A percentile compares a stretch with the other conserved stretches of the same genome.
These are phyloP conservation scores for Hypoxylon rubiginosum DNA, from an alignment of 2,329 filamentous ascomycete species.

Conservation along the genomic window DNA sequence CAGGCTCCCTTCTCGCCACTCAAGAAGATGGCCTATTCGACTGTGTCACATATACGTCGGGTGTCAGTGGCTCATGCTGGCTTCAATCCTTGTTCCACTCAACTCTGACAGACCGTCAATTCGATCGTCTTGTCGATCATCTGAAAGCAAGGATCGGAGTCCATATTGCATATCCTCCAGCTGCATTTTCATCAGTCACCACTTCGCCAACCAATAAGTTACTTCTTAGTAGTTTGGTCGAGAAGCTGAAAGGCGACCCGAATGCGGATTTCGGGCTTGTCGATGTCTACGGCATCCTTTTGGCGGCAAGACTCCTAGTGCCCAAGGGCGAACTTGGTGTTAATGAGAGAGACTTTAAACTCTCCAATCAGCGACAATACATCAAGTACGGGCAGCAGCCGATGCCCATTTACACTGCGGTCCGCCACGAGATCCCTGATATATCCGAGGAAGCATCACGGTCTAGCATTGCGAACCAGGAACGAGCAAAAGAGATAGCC, in stretches of 20 bases:
- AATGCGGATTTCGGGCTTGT: conserved; percentile 89
- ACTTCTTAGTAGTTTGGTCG: conserved; percentile 87
- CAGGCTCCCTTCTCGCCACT: conserved; percentile 86
- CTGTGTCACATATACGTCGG: conserved; percentile 93
- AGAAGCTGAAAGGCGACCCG: conserved; percentile 88
- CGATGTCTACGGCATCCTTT: conserved; percentile 89
- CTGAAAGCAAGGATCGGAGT: conserved; percentile 86
- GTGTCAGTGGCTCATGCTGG: conserved; percentile 97
- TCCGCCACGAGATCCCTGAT: conserved; percentile 92
- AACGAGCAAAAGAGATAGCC: conserved; percentile 65
- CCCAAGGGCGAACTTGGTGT: conserved; percentile 86
- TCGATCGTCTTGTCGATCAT: conserved; percentile 82
- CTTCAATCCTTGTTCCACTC: conserved; percentile 90
- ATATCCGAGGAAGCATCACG: conserved; percentile 60
- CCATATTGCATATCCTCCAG: conserved; percentile 93
- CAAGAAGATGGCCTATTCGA: conserved; percentile 92
- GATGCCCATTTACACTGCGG: conserved; percentile 94
- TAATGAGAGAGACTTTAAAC: conserved; percentile 83
- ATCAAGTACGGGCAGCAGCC: conserved; percentile 84
- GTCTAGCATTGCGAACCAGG: conserved; percentile 53
- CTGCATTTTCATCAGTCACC: conserved; percentile 84
- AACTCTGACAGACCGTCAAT: conserved; percentile 76
- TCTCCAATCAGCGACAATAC: conserved; percentile 86
- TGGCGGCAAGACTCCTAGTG: conserved; percentile 87
- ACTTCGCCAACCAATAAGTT: conserved; percentile 94